Conservation (phyloP, 2,329 filamentous ascomycete species). For the Epicoccum nigrum region DNA sequence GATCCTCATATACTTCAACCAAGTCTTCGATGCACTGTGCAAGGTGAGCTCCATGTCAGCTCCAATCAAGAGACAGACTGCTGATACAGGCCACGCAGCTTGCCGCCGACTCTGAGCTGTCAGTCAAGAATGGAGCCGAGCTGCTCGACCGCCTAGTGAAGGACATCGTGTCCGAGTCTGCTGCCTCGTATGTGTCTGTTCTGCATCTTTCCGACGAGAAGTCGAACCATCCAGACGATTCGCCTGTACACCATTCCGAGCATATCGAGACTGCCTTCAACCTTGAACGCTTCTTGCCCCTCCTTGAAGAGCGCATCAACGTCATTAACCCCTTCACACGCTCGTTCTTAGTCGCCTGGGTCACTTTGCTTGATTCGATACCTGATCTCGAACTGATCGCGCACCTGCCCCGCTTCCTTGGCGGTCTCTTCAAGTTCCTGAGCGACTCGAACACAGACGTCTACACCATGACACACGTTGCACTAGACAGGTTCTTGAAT, state of each 20-base stretch:
- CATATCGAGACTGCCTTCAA: conserved; percentile 85
- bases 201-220: conserved; percentile 68
- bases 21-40: conserved; percentile 95
- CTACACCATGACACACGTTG: conserved; percentile 88
- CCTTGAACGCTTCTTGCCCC: conserved; percentile 84
- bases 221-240: conserved; percentile 50
- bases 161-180: conserved; percentile 94
- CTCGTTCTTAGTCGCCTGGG: conserved; percentile 95
- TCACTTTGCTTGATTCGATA: conserved; percentile 92
- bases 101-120: conserved; percentile 92
- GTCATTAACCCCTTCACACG: conserved; percentile 94
- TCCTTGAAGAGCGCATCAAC: conserved; percentile 91
- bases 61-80: not conserved
- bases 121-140: conserved; percentile 97
- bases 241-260: conserved; percentile 27
- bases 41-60: conserved; percentile 66
- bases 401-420: conserved; percentile 89
- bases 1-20: conserved; percentile 95
- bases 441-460: conserved; percentile 92
- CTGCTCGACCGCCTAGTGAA: conserved; percentile 93
- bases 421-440: conserved; percentile 87
- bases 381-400: conserved; percentile 94
- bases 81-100: conserved; percentile 62
- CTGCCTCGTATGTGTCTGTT: conserved; percentile 91
- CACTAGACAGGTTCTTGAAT: conserved; percentile 85